phyloP scores from a whole-genome alignment of 495 filamentous ascomycete genomes.

The Podospora appendiculata region DNA sequence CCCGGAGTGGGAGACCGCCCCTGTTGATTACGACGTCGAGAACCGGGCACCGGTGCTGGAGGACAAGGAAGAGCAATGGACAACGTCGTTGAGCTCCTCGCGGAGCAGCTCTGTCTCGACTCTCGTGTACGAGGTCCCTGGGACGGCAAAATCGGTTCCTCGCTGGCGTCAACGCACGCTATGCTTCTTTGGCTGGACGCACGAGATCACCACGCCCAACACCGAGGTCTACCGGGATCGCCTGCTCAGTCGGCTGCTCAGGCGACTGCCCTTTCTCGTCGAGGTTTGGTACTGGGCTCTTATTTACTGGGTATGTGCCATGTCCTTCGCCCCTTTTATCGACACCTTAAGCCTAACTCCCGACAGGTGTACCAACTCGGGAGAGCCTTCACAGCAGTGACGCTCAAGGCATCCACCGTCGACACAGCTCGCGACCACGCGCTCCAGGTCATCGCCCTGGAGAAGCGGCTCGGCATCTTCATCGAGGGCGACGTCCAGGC shows the following conservation, averaged over 20 bases:
- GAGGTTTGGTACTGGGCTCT: conserved; percentile 79
- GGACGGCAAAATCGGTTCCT: not conserved
- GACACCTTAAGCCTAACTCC: too few species aligned
- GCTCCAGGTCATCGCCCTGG: conserved; percentile 54
- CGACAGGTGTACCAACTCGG: conserved; percentile 26
- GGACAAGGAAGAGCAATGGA: not conserved
- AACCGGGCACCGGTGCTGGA: not conserved
- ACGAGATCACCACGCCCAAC: conserved; percentile 18
- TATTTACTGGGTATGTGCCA: conserved; percentile 57
- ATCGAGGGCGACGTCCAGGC: conserved; percentile 52
- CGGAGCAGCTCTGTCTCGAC: conserved; percentile 16
- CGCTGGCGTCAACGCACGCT: conserved; percentile 13
- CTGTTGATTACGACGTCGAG: conserved; percentile 2
- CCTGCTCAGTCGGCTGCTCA: conserved; percentile 43
- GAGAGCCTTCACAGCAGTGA: conserved; percentile 45
- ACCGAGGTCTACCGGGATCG: conserved; percentile 20
- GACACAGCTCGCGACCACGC: conserved; percentile 33
- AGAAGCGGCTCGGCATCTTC: conserved; percentile 57
- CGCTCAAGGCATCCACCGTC: conserved; percentile 50
- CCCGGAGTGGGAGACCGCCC: not conserved
- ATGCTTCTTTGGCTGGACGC: conserved; percentile 15
- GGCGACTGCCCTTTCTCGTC: conserved; percentile 65
- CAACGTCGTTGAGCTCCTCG: conserved; percentile 1
- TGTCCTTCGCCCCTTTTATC: conserved; percentile 3
- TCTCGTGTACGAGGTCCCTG: conserved; percentile 8